These are phyloP conservation scores for Testicularia cyperi DNA, from an alignment of 1,284 basidiomycete genomes.

Conservation along the genomic window DNA sequence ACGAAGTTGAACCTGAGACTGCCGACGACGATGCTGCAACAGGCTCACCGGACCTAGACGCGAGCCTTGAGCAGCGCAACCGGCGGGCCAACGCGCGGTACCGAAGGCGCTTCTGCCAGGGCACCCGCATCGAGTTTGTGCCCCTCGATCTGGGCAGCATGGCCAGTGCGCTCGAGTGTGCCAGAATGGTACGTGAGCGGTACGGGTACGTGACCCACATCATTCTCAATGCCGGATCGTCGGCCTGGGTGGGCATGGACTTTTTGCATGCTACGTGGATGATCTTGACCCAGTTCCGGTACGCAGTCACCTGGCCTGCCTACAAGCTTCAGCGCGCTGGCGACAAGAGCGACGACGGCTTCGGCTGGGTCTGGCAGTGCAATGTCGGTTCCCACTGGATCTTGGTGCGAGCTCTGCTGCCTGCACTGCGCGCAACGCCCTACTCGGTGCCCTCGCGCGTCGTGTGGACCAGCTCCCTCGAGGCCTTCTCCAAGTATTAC, in stretches of 20 bases:
- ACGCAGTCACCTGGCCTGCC: slow-evolving; percentile 56
- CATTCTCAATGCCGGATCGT: slow-evolving; percentile 58
- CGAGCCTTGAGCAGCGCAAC: slow-evolving; percentile 33
- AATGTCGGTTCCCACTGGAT: slow-evolving; percentile 59
- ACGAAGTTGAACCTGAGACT: slow-evolving; percentile 1
- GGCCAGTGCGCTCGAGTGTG: slow-evolving; percentile 53
- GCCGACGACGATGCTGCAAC: neutral
- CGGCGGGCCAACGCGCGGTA: slow-evolving; percentile 47
- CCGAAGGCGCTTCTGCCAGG: slow-evolving; percentile 48
- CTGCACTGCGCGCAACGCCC: slow-evolving; percentile 45
- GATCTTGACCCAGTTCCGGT: slow-evolving; percentile 51
- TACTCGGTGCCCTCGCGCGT: slow-evolving; percentile 52
- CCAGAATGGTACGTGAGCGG: slow-evolving; percentile 39
- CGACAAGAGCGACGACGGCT: slow-evolving; percentile 54
- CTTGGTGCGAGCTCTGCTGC: slow-evolving; percentile 49
- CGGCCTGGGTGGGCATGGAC: slow-evolving; percentile 55
- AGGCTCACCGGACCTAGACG: slow-evolving; percentile 22
- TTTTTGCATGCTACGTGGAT: slow-evolving; percentile 52
- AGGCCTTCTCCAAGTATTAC: slow-evolving; percentile 52
- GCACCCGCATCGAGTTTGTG: slow-evolving; percentile 56
- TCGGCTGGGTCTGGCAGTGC: slow-evolving; percentile 60
- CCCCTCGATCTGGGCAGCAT: slow-evolving; percentile 58
- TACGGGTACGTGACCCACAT: slow-evolving; percentile 58
- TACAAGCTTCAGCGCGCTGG: slow-evolving; percentile 57
- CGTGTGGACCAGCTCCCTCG: slow-evolving; percentile 60